Evolutionary conservation across 352 stramenopile genomes (phyloP), one percentile per base, ranked within the genome.

Genomic region (Elongisporangium prolatum): DNA sequence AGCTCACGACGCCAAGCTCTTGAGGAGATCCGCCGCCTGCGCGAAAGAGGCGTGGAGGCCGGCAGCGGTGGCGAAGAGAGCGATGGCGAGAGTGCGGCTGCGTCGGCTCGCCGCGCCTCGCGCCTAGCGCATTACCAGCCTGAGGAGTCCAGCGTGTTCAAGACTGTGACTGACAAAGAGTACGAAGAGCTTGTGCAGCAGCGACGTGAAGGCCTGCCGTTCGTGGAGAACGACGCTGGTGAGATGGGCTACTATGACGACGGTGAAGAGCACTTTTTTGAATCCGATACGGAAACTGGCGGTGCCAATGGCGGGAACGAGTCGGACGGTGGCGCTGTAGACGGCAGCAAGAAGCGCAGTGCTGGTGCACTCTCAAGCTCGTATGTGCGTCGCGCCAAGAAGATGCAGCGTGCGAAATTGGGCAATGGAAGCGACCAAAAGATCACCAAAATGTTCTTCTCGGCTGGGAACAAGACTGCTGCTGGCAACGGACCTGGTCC

Each of bases 361-460:
- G 84, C 85, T 16, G 86, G 85, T 7, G 84, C 86, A 7, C 69
- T 93, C 34, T 93, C 84, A 8, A 93, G 77, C 48, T 69, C 80
- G 5, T 93, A 94, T 57, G 74, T 84, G 18, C 70, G 84, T 4
- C 73, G 81, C 40, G 85, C 84, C 21, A 93, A 95, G 68, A 91
- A 86, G 64, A 83, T 92, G 69, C 84, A 94, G 61, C 72, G 86
- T 38, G 85, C 84, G 8, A 94, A 95, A 62, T 70, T 94, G 0
- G 80, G 80, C 44, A 65, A 64, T 6, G 76, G 78, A 34, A 84
- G 74, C 37, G 86, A 91, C 50, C 80, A 91, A 63, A 95, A 95
- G 72, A 95, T 95, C 65, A 91, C 84, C 53, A 92, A 89, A 60
- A 91, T 95, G 81, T 95, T 95, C 56, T 93, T 93, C 65, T 91